Evolutionary conservation across 345 rosid genomes (phyloP), one percentile per base, ranked within the genome.

Genomic region (Kernera saxatilis): DNA sequence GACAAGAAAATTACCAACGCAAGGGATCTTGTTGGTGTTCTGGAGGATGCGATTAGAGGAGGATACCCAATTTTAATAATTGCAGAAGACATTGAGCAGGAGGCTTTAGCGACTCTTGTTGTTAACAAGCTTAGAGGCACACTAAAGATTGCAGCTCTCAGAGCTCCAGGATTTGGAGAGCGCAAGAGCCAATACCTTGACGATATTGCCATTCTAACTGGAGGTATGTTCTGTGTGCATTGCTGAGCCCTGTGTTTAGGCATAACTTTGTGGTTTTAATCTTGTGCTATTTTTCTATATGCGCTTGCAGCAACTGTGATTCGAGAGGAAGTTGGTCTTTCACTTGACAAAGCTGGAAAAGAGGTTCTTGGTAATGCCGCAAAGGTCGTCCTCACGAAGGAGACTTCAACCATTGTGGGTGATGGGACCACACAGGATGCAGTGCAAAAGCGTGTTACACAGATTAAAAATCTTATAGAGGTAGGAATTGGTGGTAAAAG

Each of bases 381-480:
- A 26, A 94, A 94, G 79, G 96, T 91, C 13, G 99, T 89, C 44
- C 96, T 91, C 63, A 94, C 98, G 10, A 95, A 95, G 84, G 99
- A 95, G 76, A 78, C 83, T 3, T 84, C 96, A 3, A 92, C 97
- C 54, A 88, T 95, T 33, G 97, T 95, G 14, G 98, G 97, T 61
- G 99, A 95, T 80, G 99, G 99, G 29, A 95, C 88, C 86, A 90
- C 97, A 61, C 98, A 95, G 76, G 98, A 92, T 52, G 97, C 79
- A 52, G 99, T 91, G 67, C 87, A 67, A 80, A 95, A 87, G 84
- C 85, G 97, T 77, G 98, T 95, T 73, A 85, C 84, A 11, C 99
- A 92, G 71, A 95, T 95, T 64, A 89, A 71, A 78, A 95, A 85
- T 77, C 96, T 95, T 35, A 90, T 92, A 71, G 98, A 90, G 92